These are phyloP conservation scores for Selaginella tamariscina DNA, from an alignment of 75 land plant genomes.

Conservation along the genomic window DNA sequence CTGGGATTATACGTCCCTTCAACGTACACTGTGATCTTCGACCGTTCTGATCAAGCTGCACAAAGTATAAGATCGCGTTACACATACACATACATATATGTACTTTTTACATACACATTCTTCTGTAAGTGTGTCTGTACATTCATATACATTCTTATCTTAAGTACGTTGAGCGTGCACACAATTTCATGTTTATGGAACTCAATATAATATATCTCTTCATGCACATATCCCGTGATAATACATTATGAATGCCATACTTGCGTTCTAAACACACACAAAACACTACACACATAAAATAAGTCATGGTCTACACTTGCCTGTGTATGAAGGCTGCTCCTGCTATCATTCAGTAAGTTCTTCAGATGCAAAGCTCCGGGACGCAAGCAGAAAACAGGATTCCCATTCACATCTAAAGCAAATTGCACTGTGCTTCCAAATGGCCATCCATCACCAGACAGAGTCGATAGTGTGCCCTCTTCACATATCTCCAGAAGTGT, in stretches of 20 bases:
- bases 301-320: conserved; percentile 17
- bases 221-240: too few relatives aligned
- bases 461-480: conserved; percentile 56
- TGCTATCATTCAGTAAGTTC: conserved; percentile 19
- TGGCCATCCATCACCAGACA: conserved; percentile 63
- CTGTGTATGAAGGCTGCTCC: conserved; percentile 77
- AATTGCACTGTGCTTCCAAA: conserved; percentile 57
- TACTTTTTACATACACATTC: too few relatives aligned
- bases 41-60: conserved; percentile 57
- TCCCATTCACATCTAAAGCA: conserved; percentile 53
- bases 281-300: too few relatives aligned
- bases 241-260: too few relatives aligned
- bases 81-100: not conserved
- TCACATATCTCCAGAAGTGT: conserved; percentile 60
- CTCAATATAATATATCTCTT: too few relatives aligned
- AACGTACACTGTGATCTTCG: conserved; percentile 63
- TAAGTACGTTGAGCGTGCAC: too few relatives aligned
- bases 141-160: too few relatives aligned
- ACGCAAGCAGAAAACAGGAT: conserved; percentile 42
- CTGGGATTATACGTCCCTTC: conserved; percentile 43
- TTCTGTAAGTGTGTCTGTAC: too few relatives aligned
- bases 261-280: too few relatives aligned
- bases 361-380: conserved; percentile 25
- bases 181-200: too few relatives aligned
- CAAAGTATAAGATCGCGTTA: not conserved